phyloP scores from a whole-genome alignment of 768 basidiomycete genomes.

The Pisolithus sp. region DNA sequence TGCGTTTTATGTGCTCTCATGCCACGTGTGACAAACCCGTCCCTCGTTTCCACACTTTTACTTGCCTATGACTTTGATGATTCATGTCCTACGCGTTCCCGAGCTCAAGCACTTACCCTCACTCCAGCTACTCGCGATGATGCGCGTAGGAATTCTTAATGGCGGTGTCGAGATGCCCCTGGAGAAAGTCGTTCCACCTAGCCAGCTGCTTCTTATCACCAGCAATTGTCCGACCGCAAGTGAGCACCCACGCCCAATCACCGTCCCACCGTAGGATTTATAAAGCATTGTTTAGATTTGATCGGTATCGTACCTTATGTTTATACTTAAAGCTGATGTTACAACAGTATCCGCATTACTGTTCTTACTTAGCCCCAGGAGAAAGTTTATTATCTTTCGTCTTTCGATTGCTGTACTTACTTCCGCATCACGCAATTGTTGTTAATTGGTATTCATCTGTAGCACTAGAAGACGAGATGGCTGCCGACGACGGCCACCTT shows the following conservation, averaged over 20 bases:
- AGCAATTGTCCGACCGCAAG: slow-evolving; percentile 3
- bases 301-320: too few relatives aligned
- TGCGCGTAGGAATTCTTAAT: slow-evolving; percentile 63
- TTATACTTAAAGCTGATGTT: too few relatives aligned
- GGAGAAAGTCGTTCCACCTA: slow-evolving; percentile 40
- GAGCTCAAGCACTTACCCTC: neutral
- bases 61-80: neutral
- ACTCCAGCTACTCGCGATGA: slow-evolving; percentile 60
- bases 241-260: neutral
- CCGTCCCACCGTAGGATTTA: neutral
- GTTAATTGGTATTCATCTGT: too few relatives aligned
- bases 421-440: too few relatives aligned
- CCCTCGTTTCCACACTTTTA: neutral
- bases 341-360: too few relatives aligned
- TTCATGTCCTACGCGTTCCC: neutral
- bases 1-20: neutral
- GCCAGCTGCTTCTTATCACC: slow-evolving; percentile 34
- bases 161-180: slow-evolving; percentile 53
- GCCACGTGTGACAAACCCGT: neutral
- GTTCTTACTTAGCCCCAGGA: too few relatives aligned
- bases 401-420: too few relatives aligned
- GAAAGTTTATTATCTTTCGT: too few relatives aligned
- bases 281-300: neutral
- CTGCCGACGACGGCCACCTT: too few relatives aligned
- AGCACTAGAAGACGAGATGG: too few relatives aligned